phyloP scores from a whole-genome alignment of 768 basidiomycete species.

The Tulasnella sp. region DNA sequence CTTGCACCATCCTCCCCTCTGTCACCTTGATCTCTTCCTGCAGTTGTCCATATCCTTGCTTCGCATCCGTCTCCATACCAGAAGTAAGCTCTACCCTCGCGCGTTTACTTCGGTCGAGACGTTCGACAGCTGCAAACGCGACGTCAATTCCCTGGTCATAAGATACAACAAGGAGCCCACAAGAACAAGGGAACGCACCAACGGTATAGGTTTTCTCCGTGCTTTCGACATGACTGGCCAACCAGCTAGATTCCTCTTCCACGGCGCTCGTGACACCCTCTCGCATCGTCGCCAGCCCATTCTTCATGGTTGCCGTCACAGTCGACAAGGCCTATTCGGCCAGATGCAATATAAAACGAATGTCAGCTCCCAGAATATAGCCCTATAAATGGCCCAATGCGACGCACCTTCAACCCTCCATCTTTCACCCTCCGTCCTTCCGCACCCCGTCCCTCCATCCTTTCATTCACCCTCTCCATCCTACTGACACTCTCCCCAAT shows the following conservation, averaged over 20 bases:
- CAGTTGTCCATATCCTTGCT: not conserved
- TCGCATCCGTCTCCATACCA: not conserved
- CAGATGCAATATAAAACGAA: no score
- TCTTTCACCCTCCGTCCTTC: constrained; percentile 49
- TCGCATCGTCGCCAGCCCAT: not conserved
- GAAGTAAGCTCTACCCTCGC: constrained; percentile 3
- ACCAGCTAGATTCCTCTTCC: not conserved
- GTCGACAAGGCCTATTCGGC: constrained; percentile 3
- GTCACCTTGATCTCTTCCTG: not conserved
- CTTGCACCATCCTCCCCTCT: constrained; percentile 2
- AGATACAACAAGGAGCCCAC: not conserved
- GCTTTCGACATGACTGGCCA: not conserved
- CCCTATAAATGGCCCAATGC: no score
- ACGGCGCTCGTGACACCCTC: not conserved
- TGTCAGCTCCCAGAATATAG: no score
- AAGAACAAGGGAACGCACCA: not conserved
- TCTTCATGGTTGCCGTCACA: constrained; percentile 2
- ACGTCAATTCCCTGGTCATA: not conserved
- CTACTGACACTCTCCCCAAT: constrained; percentile 33
- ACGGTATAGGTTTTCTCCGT: not conserved
- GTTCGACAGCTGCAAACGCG: not conserved
- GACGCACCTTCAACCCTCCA: constrained; percentile 23
- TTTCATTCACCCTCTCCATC: constrained; percentile 31
- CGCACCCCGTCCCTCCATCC: constrained; percentile 29
- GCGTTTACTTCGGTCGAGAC: constrained; percentile 4